Evolutionary conservation across 2,329 filamentous ascomycete genomes (phyloP), one percentile per base, ranked within the genome.

Genomic region (Claviceps sp.): DNA sequence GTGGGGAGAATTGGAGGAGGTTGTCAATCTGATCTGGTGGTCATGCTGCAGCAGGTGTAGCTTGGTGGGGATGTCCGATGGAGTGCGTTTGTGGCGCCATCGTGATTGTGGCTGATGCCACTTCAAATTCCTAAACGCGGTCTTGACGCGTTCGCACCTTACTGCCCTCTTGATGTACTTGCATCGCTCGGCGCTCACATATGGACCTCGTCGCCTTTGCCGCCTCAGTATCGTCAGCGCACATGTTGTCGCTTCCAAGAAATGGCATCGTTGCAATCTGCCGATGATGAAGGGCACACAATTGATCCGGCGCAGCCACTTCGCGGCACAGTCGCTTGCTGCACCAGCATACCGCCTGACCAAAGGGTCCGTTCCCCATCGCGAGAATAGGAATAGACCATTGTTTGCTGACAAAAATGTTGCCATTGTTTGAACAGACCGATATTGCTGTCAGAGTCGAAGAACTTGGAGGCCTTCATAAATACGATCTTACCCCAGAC

Each of bases 401-500:
- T 16, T 26, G 4, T 44, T 13, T 26, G 22, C 42, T 26, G 42
- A 44, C 20, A 8, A 43, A 2, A 14, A 24, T 2, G 3, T n/a
- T 41, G 5, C 26, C 11, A 47, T 30, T 18, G 3, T 26, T 24
- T 8, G 45, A n/a, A 40, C n/a, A 78, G 75, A 69, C 70, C 44
- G 72, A 80, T 51, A 74, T 89, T 48, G 79, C 78, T 16, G 68
- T 74, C 48, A 79, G 82, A 55, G 86, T 87, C 18, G 69, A 74
- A 56, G 81, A 95, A 63, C 89, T 98, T 74, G 93, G 93, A 57
- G 93, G 90, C 49, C 69, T 78, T 54, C 87, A 95, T 74, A 89
- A 87, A 61, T 85, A 89, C 67, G 90, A 98, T 66, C 80, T 98
- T 45, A 97, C 90, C n/a, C 87, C 87, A 52, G 89, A 96, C 66